A percentile compares a stretch with the other conserved stretches of the same genome.
Conservation (phyloP, 768 basidiomycete genomes). For the Coprinopsis cinerea region DNA sequence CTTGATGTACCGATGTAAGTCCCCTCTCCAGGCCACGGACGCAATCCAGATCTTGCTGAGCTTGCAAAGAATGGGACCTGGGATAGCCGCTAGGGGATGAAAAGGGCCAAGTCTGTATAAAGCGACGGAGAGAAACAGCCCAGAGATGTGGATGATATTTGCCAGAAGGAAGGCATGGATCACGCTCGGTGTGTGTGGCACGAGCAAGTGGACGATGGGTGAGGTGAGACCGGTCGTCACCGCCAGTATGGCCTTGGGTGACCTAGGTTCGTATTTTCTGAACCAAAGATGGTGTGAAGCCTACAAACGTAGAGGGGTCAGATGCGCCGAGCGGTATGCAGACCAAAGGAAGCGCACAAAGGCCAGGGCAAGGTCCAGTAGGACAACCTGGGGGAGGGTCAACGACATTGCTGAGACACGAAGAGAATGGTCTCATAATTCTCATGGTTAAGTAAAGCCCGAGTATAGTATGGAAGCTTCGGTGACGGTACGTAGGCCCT, state of each 20-base stretch:
- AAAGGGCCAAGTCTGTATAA: slow-evolving; percentile 14
- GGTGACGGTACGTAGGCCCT: no score
- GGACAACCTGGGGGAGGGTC: not conserved
- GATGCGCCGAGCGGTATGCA: not conserved
- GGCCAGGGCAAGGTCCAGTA: not conserved
- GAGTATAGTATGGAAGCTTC: no score
- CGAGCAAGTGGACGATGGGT: not conserved
- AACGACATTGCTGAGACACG: no score
- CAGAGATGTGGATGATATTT: not conserved
- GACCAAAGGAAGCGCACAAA: not conserved
- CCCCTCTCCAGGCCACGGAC: slow-evolving; percentile 27
- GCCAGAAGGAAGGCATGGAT: not conserved
- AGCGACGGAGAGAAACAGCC: slow-evolving; percentile 3
- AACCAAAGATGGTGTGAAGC: not conserved
- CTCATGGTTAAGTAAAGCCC: no score
- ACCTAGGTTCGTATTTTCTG: not conserved
- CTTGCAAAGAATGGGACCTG: slow-evolving; percentile 37
- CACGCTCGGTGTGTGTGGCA: not conserved
- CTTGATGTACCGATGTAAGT: slow-evolving; percentile 37
- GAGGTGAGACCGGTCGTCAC: not conserved
- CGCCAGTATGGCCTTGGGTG: not conserved
- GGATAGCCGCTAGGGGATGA: slow-evolving; percentile 42
- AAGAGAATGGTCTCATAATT: no score
- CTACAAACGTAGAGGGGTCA: not conserved
- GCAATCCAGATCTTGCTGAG: slow-evolving; percentile 33